Evolutionary conservation across 257 asterid genomes (phyloP), one percentile per base, ranked within the genome.

Genomic region (Oldenlandia corymbosa): DNA sequence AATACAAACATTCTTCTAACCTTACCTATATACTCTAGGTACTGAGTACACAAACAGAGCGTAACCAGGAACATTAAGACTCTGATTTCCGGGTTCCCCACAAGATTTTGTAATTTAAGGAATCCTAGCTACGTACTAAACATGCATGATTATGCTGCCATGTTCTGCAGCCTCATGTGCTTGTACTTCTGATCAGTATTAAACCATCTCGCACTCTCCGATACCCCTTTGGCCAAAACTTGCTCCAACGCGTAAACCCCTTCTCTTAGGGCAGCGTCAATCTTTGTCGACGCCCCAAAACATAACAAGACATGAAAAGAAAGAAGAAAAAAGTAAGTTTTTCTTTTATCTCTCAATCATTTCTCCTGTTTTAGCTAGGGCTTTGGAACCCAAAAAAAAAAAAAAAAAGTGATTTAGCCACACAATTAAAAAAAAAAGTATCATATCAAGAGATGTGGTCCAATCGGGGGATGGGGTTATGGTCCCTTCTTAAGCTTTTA

Each of bases 181-280:
- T 92, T 92, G 83, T 87, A 92, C 69, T 89, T 92, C 76, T 92
- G 99, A 54, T 77, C 76, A 10, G 68, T 78, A 65, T 92, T 92
- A 81, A 92, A 92, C 78, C 79, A 74, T 49, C 84, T 80, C 5
- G 95, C 80, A 65, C 76, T 77, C 76, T 89, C 99, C 11, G 87
- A 78, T 56, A 89, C 58, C 62, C 97, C 97, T 79, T 76, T 81
- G 58, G 77, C 79, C 79, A 89, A 51, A 11, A 92, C 81, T 60
- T 83, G 85, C 68, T 73, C 78, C 81, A 92, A 66, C 10, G 83
- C 95, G 70, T 69, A 80, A 60, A 78, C 87, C 43, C 96, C 96
- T 75, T 92, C 99, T 64, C 66, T 71, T 49, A 92, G 63, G 34
- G 96, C 88, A 75, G 79, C 84, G 77, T 92, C 94, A 54, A 89